A percentile compares a stretch with the other conserved stretches of the same genome.
These are phyloP conservation scores for Trametes sanguinea DNA, from an alignment of 768 basidiomycete genomes.

Conservation along the genomic window DNA sequence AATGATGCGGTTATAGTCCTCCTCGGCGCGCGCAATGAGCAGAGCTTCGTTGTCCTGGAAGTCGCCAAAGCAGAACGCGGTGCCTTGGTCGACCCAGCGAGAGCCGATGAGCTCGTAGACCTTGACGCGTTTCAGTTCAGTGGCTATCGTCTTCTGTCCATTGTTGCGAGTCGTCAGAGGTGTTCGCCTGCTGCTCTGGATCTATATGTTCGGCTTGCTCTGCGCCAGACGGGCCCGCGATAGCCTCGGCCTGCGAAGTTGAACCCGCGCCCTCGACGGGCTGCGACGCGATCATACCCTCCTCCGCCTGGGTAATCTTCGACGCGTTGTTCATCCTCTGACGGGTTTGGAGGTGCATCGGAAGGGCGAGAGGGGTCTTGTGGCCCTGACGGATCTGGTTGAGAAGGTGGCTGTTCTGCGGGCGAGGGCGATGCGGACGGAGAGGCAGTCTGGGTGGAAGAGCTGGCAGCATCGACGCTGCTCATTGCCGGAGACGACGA, in stretches of 20 bases:
- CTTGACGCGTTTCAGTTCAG: slow-evolving; percentile 89
- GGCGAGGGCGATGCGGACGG: slow-evolving; percentile 33
- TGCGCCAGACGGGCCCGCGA: slow-evolving; percentile 7
- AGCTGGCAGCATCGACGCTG: slow-evolving; percentile 42
- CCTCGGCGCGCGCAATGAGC: slow-evolving; percentile 82
- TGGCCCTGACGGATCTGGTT: slow-evolving; percentile 16
- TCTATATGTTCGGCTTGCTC: slow-evolving; percentile 13
- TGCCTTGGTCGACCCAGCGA: slow-evolving; percentile 95
- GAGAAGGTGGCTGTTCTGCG: slow-evolving; percentile 35
- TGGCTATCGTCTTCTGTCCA: slow-evolving; percentile 63
- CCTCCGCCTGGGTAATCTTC: slow-evolving; percentile 5
- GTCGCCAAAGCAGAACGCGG: slow-evolving; percentile 93
- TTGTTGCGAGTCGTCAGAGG: slow-evolving; percentile 60
- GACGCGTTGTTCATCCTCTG: slow-evolving; percentile 24
- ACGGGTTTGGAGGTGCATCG: slow-evolving; percentile 5
- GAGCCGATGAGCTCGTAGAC: slow-evolving; percentile 93
- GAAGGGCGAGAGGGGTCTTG: slow-evolving; percentile 17
- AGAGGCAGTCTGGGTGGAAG: slow-evolving; percentile 36
- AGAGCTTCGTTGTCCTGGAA: slow-evolving; percentile 79
- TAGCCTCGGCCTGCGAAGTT: slow-evolving; percentile 4
- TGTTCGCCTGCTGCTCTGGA: slow-evolving; percentile 25
- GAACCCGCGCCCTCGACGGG: slow-evolving; percentile 6
- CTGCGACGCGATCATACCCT: slow-evolving; percentile 7
- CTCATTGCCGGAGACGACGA: slow-evolving; percentile 36
- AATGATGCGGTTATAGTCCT: slow-evolving; percentile 69